Evolutionary conservation across 192 early-diverging fungal genomes (phyloP).

Genomic region (Backusella tarrabulga): DNA sequence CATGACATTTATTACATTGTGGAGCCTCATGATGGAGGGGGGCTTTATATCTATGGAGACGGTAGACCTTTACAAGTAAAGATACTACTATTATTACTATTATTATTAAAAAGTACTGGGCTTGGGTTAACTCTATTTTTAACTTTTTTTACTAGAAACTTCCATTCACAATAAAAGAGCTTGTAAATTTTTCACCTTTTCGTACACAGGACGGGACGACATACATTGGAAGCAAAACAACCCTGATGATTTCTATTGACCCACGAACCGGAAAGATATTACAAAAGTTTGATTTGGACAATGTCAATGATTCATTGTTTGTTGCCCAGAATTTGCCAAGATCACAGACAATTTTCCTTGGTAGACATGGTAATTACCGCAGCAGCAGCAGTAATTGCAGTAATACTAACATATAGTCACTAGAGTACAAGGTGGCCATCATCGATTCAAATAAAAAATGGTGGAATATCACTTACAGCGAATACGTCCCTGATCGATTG

Average conservation of each 20-base stretch:
- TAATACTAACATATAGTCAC: neutral
- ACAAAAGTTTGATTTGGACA: slow-evolving; percentile 52
- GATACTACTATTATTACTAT: too few species aligned
- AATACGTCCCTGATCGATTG: slow-evolving; percentile 41
- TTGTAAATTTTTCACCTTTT: slow-evolving; percentile 62
- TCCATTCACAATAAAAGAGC: slow-evolving; percentile 64
- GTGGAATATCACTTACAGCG: slow-evolving; percentile 40
- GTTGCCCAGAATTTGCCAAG: slow-evolving; percentile 27
- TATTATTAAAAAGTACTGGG: neutral
- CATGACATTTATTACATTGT: slow-evolving; percentile 65
- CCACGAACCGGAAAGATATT: slow-evolving; percentile 62
- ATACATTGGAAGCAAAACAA: slow-evolving; percentile 67
- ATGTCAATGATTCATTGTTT: slow-evolving; percentile 19
- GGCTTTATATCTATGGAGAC: slow-evolving; percentile 58
- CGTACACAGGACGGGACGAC: slow-evolving; percentile 50
- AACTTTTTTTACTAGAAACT: slow-evolving; percentile 46
- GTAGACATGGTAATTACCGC: slow-evolving; percentile 35
- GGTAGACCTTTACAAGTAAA: slow-evolving; percentile 57
- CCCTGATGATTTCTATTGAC: slow-evolving; percentile 69
- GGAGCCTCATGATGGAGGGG: slow-evolving; percentile 70
- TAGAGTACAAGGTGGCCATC: slow-evolving; percentile 62
- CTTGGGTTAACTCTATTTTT: neutral
- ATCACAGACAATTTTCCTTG: slow-evolving; percentile 34
- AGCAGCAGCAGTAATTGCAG: neutral
- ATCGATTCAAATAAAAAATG: slow-evolving; percentile 39